These are phyloP conservation scores for Xerocomellus amylosporus DNA, from an alignment of 768 basidiomycete species.

Conservation along the genomic window DNA sequence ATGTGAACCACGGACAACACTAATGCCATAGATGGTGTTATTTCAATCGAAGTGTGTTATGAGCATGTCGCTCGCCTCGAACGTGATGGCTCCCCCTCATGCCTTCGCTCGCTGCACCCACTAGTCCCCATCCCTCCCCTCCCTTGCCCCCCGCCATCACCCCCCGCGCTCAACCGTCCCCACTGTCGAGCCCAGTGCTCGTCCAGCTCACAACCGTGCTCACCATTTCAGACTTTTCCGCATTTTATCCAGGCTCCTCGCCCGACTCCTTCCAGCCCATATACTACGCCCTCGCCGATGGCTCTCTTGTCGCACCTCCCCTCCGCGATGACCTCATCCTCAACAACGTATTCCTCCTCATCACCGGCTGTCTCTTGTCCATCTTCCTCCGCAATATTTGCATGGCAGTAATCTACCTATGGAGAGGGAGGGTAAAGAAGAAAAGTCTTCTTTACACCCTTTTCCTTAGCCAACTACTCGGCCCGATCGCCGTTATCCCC, in stretches of 20 bases:
- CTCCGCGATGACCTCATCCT: neutral
- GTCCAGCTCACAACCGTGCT: neutral
- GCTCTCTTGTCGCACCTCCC: constrained; percentile 5
- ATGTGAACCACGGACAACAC: neutral
- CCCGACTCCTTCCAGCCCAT: neutral
- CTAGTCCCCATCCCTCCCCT: neutral
- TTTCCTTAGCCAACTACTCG: constrained; percentile 34
- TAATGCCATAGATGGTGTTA: neutral
- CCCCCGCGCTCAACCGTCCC: neutral
- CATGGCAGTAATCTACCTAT: constrained; percentile 45
- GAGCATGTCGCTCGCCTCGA: no score
- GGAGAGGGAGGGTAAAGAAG: constrained; percentile 53
- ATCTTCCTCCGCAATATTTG: constrained; percentile 2
- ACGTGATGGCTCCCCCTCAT: neutral
- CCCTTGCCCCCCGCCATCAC: neutral
- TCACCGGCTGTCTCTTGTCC: neutral
- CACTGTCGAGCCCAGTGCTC: neutral
- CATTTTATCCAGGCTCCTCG: neutral
- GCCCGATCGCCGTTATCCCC: constrained; percentile 42
- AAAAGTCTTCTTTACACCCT: constrained; percentile 51
- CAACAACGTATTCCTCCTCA: constrained; percentile 1
- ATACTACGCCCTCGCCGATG: neutral
- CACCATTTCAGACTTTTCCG: neutral
- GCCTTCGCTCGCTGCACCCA: neutral
- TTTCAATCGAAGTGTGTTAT: no score